Conservation (phyloP, 140 eudicot species). For the Ambrosia hybrid region DNA sequence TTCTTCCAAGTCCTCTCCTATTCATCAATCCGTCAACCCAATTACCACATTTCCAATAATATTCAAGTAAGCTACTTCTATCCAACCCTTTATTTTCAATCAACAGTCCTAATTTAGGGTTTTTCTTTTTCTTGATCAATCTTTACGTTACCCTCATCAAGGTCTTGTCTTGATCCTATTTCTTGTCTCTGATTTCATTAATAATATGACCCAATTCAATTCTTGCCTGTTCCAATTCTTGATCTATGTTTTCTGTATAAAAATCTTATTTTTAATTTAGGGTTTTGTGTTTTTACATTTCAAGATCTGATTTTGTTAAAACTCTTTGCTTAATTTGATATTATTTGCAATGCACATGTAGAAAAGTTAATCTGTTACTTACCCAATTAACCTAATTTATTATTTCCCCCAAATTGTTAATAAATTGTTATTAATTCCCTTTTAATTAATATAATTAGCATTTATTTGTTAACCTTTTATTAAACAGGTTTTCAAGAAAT, state of each 20-base stretch:
- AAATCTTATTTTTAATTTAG: conserved; percentile 6
- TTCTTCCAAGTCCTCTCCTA: conserved; percentile 26
- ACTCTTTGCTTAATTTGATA: conserved; percentile 5
- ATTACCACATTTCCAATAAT: conserved; percentile 16
- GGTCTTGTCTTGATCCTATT: conserved; percentile 22
- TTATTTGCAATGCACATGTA: conserved; percentile 16
- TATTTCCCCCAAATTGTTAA: not conserved
- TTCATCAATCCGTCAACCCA: conserved; percentile 40
- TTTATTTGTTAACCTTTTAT: not conserved
- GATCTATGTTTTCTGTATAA: conserved; percentile 28
- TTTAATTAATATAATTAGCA: not conserved
- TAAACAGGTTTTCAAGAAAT: conserved; percentile 26
- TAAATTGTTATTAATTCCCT: no score
- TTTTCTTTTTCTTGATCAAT: conserved; percentile 13
- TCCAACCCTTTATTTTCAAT: conserved; percentile 2
- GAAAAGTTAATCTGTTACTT: conserved; percentile 11
- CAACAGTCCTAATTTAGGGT: conserved; percentile 3
- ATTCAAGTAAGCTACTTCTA: conserved; percentile 32
- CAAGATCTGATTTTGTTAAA: conserved; percentile 26
- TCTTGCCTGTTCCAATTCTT: conserved; percentile 4
- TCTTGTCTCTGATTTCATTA: not conserved
- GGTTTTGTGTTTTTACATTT: conserved; percentile 14
- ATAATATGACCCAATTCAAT: conserved; percentile 10
- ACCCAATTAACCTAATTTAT: not conserved
- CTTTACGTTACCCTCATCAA: conserved; percentile 15